phyloP scores from a whole-genome alignment of 192 early-diverging fungal species.

The Entomortierella chlamydospora region DNA sequence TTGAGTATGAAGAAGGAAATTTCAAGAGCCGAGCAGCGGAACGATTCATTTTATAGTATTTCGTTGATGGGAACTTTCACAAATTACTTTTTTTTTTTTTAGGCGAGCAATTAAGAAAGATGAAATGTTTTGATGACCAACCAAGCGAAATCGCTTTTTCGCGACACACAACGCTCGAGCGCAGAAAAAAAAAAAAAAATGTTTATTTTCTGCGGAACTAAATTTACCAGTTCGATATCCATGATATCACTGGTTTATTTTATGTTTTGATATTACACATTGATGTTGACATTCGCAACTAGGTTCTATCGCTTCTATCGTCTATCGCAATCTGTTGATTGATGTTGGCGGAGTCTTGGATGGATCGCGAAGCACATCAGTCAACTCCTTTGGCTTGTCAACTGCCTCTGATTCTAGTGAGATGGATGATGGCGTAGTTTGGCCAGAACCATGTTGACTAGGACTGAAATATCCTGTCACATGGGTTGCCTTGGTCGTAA shows the following conservation, averaged over 20 bases:
- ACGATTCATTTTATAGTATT: conserved; percentile 8
- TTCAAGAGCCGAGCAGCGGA: background rate
- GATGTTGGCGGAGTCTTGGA: background rate
- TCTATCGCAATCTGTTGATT: background rate
- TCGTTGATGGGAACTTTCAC: too few relatives aligned
- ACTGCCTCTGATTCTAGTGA: background rate
- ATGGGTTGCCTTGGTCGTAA: conserved; percentile 41
- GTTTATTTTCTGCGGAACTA: too few relatives aligned
- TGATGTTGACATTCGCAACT: too few relatives aligned
- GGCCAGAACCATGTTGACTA: background rate
- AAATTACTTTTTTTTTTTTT: too few relatives aligned
- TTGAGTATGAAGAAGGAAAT: background rate
- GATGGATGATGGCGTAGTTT: background rate
- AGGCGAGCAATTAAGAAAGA: too few relatives aligned
- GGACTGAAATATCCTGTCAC: conserved; percentile 51
- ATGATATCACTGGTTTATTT: too few relatives aligned
- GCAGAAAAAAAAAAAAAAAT: too few relatives aligned
- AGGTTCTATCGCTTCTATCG: background rate
- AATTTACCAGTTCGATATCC: too few relatives aligned
- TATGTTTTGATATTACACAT: too few relatives aligned
- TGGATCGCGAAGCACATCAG: background rate
- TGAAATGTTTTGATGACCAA: too few relatives aligned
- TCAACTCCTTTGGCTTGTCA: background rate
- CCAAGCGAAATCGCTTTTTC: too few relatives aligned
- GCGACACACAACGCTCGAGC: too few relatives aligned